Conservation (phyloP, 2,329 filamentous ascomycete genomes). For the Xylariomycetidae sp. region DNA sequence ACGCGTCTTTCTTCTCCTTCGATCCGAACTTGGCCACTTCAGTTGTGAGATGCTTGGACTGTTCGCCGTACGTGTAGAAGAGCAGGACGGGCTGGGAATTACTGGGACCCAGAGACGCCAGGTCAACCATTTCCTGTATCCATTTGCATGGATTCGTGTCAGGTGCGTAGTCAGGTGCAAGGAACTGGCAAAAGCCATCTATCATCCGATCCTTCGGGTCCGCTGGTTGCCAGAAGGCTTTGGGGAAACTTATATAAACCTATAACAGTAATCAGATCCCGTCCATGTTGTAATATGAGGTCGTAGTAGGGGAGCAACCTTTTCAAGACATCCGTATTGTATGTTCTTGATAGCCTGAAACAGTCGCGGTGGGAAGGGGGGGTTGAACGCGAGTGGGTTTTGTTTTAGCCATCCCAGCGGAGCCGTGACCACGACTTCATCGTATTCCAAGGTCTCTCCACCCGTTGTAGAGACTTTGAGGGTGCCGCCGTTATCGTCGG, state of each 20-base stretch:
- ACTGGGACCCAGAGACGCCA: slow-evolving; percentile 55
- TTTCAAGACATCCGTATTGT: slow-evolving; percentile 66
- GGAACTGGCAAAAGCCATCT: slow-evolving; percentile 70
- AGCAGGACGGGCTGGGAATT: slow-evolving; percentile 73
- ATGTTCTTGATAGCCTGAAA: slow-evolving; percentile 56
- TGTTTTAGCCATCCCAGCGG: slow-evolving; percentile 65
- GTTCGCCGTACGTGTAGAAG: slow-evolving; percentile 70
- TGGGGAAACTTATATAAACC: slow-evolving; percentile 62
- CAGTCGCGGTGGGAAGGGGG: slow-evolving; percentile 51
- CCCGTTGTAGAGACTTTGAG: slow-evolving; percentile 40
- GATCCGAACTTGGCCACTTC: slow-evolving; percentile 35
- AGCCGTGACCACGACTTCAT: slow-evolving; percentile 62
- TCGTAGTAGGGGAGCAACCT: slow-evolving; percentile 50
- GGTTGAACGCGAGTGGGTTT: slow-evolving; percentile 52
- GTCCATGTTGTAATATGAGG: too few species aligned
- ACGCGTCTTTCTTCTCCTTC: slow-evolving; percentile 42
- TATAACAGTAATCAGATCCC: background rate
- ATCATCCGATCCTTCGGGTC: slow-evolving; percentile 37
- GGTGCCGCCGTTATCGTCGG: slow-evolving; percentile 20
- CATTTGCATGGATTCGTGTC: slow-evolving; percentile 58
- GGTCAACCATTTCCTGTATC: slow-evolving; percentile 72
- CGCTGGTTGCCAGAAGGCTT: slow-evolving; percentile 61
- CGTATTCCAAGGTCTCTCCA: slow-evolving; percentile 46
- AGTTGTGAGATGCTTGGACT: slow-evolving; percentile 48
- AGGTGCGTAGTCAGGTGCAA: slow-evolving; percentile 61